Conservation (phyloP, 176 grass and related monocot species). For the Zizania latifolia region DNA sequence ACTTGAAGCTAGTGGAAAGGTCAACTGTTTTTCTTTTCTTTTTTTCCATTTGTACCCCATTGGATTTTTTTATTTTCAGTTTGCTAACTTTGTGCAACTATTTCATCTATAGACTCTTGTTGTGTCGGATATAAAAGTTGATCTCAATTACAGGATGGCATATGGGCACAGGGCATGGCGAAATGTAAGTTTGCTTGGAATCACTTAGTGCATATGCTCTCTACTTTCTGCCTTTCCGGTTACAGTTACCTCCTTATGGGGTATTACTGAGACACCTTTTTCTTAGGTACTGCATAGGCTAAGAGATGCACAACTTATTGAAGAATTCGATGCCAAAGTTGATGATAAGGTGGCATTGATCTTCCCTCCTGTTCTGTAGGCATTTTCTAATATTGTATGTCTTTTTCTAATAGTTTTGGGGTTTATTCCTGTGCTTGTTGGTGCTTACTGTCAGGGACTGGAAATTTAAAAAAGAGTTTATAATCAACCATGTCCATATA, state of each 20-base stretch:
- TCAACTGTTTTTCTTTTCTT: slow-evolving; percentile 3
- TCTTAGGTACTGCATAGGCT: slow-evolving; percentile 72
- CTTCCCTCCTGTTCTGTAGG: slow-evolving; percentile 1
- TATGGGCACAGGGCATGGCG: slow-evolving; percentile 88
- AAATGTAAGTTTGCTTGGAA: slow-evolving; percentile 52
- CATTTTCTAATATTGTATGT: slow-evolving; percentile 17
- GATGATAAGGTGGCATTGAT: slow-evolving; percentile 52
- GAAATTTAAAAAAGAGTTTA: neutral
- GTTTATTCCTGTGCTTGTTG: slow-evolving; percentile 2
- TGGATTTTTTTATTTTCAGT: slow-evolving; percentile 2
- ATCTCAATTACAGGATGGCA: slow-evolving; percentile 71
- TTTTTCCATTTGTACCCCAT: slow-evolving; percentile 7
- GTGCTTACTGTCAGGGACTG: neutral
- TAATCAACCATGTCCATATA: neutral
- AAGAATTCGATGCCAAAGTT: slow-evolving; percentile 70
- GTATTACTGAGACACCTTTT: slow-evolving; percentile 23
- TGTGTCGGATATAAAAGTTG: slow-evolving; percentile 80
- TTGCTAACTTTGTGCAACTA: slow-evolving; percentile 35
- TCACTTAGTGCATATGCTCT: slow-evolving; percentile 22
- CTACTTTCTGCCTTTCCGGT: neutral
- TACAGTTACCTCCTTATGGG: slow-evolving; percentile 21
- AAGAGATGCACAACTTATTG: slow-evolving; percentile 68
- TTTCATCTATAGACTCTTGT: slow-evolving; percentile 65
- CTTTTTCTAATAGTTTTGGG: neutral
- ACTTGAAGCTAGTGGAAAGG: slow-evolving; percentile 89